Percentiles rank a stretch among this genome's conserved stretches.
These are phyloP conservation scores for Naganishia randhawae DNA, from an alignment of 768 basidiomycete species.

Conservation along the genomic window DNA sequence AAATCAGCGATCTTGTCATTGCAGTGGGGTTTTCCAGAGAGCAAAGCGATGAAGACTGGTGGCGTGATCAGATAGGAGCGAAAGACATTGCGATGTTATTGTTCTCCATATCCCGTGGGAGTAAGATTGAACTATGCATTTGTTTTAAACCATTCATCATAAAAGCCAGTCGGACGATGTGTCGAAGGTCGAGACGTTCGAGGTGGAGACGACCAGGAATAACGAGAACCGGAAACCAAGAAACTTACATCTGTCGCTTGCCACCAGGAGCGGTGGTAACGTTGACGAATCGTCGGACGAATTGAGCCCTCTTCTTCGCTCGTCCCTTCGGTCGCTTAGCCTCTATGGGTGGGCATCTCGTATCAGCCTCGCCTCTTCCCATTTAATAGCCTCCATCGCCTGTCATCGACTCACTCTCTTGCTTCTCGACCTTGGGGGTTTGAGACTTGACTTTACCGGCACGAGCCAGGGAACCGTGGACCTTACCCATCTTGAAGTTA, in stretches of 20 bases:
- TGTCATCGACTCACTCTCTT: slow-evolving; percentile 61
- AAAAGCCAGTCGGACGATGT: slow-evolving; percentile 30
- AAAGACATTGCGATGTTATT: slow-evolving; percentile 87
- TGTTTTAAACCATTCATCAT: slow-evolving; percentile 46
- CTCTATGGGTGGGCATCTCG: slow-evolving; percentile 51
- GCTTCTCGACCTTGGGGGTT: slow-evolving; percentile 94
- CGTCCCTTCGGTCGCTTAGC: slow-evolving; percentile 96
- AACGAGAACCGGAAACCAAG: slow-evolving; percentile 5
- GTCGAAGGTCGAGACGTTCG: slow-evolving; percentile 13
- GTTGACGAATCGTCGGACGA: slow-evolving; percentile 93
- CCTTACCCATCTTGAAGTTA: slow-evolving; percentile 53
- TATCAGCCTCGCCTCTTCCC: slow-evolving; percentile 1
- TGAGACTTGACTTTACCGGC: slow-evolving; percentile 99
- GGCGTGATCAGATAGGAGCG: slow-evolving; percentile 89
- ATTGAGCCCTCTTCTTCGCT: slow-evolving; percentile 89
- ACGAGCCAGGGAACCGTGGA: slow-evolving; percentile 99
- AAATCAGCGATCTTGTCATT: not conserved
- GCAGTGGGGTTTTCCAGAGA: not conserved
- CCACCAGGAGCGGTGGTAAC: slow-evolving; percentile 84
- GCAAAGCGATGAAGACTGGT: slow-evolving; percentile 31
- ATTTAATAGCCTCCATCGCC: not conserved
- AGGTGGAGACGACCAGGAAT: not conserved
- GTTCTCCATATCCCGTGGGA: slow-evolving; percentile 66
- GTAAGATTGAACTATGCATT: slow-evolving; percentile 98
- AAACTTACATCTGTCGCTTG: slow-evolving; percentile 88